Percentiles rank a stretch among this genome's conserved stretches.
phyloP scores from a whole-genome alignment of 2,329 filamentous ascomycete genomes.

The Zymoseptoria ardabiliae region DNA sequence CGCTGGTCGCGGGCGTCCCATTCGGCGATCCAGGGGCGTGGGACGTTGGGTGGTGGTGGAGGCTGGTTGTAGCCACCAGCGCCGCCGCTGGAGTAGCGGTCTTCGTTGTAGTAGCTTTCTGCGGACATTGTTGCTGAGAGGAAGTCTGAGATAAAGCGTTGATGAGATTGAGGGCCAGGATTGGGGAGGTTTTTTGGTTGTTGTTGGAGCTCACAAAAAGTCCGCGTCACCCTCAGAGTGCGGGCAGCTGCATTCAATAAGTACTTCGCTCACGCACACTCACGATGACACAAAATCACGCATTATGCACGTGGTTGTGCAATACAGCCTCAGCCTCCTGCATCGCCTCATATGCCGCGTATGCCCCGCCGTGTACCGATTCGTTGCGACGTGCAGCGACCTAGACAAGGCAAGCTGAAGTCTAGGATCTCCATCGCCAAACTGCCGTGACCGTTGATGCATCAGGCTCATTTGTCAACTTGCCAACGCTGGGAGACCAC shows the following conservation, averaged over 20 bases:
- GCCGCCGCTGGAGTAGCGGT: background rate
- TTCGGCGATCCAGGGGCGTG: constrained; percentile 39
- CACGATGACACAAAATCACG: background rate
- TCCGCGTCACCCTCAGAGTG: background rate
- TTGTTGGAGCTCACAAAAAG: background rate
- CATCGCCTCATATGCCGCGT: background rate
- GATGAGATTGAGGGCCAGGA: background rate
- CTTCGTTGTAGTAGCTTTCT: background rate
- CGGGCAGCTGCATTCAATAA: background rate
- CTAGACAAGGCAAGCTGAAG: background rate
- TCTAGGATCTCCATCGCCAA: background rate
- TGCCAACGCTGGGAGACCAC: too few species aligned
- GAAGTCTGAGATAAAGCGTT: background rate
- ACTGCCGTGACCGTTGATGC: background rate
- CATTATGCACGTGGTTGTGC: background rate
- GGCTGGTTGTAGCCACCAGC: constrained; percentile 4
- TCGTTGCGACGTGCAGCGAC: background rate
- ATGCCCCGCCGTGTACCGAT: background rate
- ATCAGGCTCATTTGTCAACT: background rate
- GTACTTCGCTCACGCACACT: background rate
- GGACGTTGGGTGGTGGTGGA: constrained; percentile 28
- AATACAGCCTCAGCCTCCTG: background rate
- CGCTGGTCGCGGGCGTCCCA: constrained; percentile 37
- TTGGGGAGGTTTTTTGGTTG: background rate
- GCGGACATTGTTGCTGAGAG: background rate